Base-by-base conservation (phyloP, 2,329 filamentous ascomycete genomes). In the Coniochaeta sp. region DNA sequence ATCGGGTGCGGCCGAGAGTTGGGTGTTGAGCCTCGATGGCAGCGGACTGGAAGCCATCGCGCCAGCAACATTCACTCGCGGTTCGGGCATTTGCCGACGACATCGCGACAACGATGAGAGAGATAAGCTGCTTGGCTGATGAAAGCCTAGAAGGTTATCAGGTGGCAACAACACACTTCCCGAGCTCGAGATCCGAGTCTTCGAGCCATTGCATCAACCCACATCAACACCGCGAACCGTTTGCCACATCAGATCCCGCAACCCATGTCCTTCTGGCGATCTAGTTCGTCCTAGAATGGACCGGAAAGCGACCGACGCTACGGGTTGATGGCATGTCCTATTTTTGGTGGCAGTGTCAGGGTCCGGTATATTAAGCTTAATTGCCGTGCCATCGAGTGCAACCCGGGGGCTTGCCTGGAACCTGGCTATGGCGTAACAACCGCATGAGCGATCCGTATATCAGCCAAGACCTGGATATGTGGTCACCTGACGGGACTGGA, bases 321-420 rank as follows among this genome's bases (percentile, higher is more conserved):
- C 8, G 35, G 35, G 38, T 22, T 45, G 50, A 31, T 56, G n/a
- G 49, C 49, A 61, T 57, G 67, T 49, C n/a, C 64, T 67, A 67
- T 67, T 67, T 48, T 67, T 67, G 60, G 62, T 62, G 56, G 50
- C 56, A 48, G 31, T 51, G 51, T 51, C 53, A 57, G 55, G 59
- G 59, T 51, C 57, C 48, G 52, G 50, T 65, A 66, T 54, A 69
- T 68, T 71, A 65, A 68, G 64, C 63, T 67, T 67, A 62, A 66
- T 65, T 65, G 58, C 49, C 55, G 54, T 31, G 40, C 52, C 56
- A 53, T 54, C 49, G 16, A 48, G 24, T n/a, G 46, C 53, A 56
- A 50, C 54, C 52, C 52, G 51, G 51, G 51, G 24, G 53, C 42
- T 51, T 52, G 33, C 40, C 49, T 51, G 35, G 55, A 53, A 55